Evolutionary conservation across 192 early-diverging fungal species (phyloP).

Genomic region (Linnemannia exigua): DNA sequence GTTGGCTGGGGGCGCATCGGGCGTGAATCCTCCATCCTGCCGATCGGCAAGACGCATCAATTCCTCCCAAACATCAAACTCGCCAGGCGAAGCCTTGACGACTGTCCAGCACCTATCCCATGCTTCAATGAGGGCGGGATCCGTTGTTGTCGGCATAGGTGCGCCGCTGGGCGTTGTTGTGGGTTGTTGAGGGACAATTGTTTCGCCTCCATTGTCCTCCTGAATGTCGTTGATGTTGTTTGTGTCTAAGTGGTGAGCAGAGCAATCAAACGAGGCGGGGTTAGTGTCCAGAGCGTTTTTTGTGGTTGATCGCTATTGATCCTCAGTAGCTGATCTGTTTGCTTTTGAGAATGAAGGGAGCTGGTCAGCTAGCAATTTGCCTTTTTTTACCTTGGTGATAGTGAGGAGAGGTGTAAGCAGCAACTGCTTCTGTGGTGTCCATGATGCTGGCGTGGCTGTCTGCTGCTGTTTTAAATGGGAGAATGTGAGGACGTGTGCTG

Average conservation of each 20-base stretch:
- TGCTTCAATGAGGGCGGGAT: constrained; percentile 39
- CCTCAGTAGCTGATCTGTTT: not conserved
- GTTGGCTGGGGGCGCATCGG: constrained; percentile 62
- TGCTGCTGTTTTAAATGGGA: not conserved
- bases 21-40: constrained; percentile 66
- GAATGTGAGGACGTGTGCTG: not conserved
- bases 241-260: not conserved
- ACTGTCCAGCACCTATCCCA: constrained; percentile 46
- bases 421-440: not conserved
- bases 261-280: not conserved
- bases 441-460: not conserved
- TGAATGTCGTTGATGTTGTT: not conserved
- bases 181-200: constrained; percentile 5
- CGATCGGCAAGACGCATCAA: constrained; percentile 72
- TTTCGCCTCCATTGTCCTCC: not conserved
- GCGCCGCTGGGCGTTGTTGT: constrained; percentile 48
- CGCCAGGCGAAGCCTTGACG: constrained; percentile 46
- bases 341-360: not conserved
- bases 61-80: constrained; percentile 80
- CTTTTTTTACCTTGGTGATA: not conserved
- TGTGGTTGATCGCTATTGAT: not conserved
- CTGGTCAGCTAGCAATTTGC: not conserved
- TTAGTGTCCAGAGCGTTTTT: not conserved
- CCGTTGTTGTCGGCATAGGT: constrained; percentile 48
- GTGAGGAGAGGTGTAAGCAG: not conserved